Conservation (phyloP, 305 asterid species). For the Ilex paraguariensis region DNA sequence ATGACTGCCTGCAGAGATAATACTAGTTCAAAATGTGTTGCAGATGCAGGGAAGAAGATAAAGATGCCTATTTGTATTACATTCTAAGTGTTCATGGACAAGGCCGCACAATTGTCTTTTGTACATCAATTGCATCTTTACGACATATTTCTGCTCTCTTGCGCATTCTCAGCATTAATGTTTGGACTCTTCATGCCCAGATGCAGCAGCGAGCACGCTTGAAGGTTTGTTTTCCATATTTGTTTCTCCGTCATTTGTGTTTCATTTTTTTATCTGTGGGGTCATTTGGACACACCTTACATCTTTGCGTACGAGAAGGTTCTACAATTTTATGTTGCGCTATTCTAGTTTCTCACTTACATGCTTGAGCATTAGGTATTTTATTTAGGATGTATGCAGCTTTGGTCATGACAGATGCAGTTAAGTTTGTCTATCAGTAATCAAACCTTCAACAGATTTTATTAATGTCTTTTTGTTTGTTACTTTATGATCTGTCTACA, state of each 20-base stretch:
- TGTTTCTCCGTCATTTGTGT: constrained; percentile 11
- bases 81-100: constrained; percentile 80
- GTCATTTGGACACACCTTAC: not conserved
- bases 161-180: constrained; percentile 58
- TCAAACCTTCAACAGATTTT: too few species aligned
- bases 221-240: constrained; percentile 46
- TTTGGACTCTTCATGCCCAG: constrained; percentile 89
- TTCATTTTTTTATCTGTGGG: constrained; percentile 4
- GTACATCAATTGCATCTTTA: constrained; percentile 94
- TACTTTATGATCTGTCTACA: too few species aligned
- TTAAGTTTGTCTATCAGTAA: too few species aligned
- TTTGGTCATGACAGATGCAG: too few species aligned
- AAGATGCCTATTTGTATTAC: constrained; percentile 89
- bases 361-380: too few species aligned
- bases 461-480: too few species aligned
- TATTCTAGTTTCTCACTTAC: too few species aligned
- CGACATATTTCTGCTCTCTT: constrained; percentile 80
- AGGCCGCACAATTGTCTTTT: constrained; percentile 91
- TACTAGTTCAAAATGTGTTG: constrained; percentile 21
- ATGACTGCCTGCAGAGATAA: not conserved
- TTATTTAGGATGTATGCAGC: too few species aligned
- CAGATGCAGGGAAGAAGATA: constrained; percentile 95
- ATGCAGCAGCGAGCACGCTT: constrained; percentile 99
- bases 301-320: too few species aligned
- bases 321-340: too few species aligned